Evolutionary conservation across 108 stramenopile species (phyloP).

Genomic region (Pseudonitzschia pungens): DNA sequence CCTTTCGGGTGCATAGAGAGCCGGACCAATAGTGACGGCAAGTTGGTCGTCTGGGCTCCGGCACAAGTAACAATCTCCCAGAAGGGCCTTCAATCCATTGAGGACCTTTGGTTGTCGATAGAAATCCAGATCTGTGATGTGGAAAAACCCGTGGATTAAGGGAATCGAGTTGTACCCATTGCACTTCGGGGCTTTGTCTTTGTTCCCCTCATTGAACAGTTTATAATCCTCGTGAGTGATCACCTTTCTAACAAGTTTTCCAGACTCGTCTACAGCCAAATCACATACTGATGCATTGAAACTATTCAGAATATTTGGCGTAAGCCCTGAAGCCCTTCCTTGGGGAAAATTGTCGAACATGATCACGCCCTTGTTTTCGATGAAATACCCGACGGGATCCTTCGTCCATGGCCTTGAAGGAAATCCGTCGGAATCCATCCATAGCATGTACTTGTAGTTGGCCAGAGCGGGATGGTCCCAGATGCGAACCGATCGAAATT

Average conservation of each 20-base stretch:
- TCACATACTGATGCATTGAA: conserved; percentile 11
- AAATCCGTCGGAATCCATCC: conserved; percentile 57
- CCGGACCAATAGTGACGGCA: conserved; percentile 50
- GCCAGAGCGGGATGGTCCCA: conserved; percentile 45
- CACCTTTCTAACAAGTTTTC: neutral
- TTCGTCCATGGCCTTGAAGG: conserved; percentile 30
- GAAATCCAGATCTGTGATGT: conserved; percentile 56
- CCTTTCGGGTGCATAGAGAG: conserved; percentile 37
- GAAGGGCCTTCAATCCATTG: conserved; percentile 23
- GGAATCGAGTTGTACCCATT: neutral
- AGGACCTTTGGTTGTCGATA: conserved; percentile 30
- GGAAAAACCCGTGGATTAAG: conserved; percentile 46
- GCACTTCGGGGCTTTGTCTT: neutral
- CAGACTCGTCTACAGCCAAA: neutral
- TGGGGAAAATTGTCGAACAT: conserved; percentile 29
- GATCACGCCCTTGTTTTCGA: conserved; percentile 37
- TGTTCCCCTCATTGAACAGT: neutral
- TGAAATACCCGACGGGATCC: conserved; percentile 36
- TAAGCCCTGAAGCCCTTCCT: neutral
- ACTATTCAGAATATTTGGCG: neutral
- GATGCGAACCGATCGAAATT: conserved; percentile 49
- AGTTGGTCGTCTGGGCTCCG: conserved; percentile 51
- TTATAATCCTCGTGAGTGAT: neutral
- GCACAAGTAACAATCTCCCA: conserved; percentile 38
- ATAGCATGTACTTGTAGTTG: conserved; percentile 46